Evolutionary conservation across 1,139 yeast genomes (phyloP).

Genomic region (Trichomonascaceae sp.): DNA sequence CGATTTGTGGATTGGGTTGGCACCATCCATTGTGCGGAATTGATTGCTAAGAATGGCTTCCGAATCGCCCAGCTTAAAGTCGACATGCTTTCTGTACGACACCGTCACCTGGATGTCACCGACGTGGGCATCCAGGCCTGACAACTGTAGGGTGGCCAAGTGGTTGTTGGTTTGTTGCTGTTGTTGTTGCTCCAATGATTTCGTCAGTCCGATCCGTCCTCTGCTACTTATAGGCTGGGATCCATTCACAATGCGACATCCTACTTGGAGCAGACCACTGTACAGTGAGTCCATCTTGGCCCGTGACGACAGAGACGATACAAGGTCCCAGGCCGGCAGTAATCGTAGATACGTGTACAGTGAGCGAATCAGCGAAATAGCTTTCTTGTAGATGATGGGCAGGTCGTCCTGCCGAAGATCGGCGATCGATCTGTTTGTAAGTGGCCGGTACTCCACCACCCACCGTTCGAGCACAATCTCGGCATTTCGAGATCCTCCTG

Average conservation of each 20-base stretch:
- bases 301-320: conserved; percentile 28
- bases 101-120: conserved; percentile 68
- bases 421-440: not conserved
- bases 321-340: conserved; percentile 57
- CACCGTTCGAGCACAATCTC: conserved; percentile 89
- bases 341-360: conserved; percentile 53
- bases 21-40: conserved; percentile 37
- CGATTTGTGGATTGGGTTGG: conserved; percentile 39
- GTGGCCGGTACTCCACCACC: conserved; percentile 51
- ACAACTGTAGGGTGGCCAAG: conserved; percentile 45
- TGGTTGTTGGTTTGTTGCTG: conserved; percentile 27
- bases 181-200: conserved; percentile 30
- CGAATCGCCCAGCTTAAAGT: conserved; percentile 53
- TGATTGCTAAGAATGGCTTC: conserved; percentile 52
- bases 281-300: conserved; percentile 29
- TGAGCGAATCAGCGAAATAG: conserved; percentile 61
- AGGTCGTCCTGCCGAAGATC: conserved; percentile 38
- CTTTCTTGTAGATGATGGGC: conserved; percentile 60
- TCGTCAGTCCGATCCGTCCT: conserved; percentile 76
- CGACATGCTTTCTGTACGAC: conserved; percentile 60
- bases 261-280: conserved; percentile 31
- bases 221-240: conserved; percentile 63
- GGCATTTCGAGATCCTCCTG: conserved; percentile 41
- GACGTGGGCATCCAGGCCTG: conserved; percentile 57
- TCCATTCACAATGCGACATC: conserved; percentile 63